Evolutionary conservation across 2,329 filamentous ascomycete species (phyloP).

Genomic region (Fusarium piperis): DNA sequence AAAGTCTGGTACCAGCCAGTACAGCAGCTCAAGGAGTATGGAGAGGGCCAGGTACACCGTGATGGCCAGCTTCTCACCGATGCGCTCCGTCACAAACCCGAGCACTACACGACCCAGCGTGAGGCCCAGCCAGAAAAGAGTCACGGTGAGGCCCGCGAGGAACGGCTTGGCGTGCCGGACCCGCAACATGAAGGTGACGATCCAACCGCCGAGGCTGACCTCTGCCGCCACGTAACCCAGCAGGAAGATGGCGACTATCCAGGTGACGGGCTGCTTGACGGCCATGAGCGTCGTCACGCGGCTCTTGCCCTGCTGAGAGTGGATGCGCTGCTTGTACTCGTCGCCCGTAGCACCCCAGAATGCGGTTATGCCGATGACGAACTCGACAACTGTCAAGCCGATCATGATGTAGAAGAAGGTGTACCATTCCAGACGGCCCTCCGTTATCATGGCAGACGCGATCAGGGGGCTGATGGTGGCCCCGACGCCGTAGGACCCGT

Average conservation of each 20-base stretch:
- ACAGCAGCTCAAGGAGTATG: slow-evolving; percentile 74
- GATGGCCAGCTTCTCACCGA: slow-evolving; percentile 77
- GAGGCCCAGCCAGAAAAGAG: slow-evolving; percentile 86
- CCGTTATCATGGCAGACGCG: slow-evolving; percentile 77
- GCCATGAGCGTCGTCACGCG: slow-evolving; percentile 58
- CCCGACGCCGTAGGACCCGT: slow-evolving; percentile 77
- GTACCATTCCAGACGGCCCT: slow-evolving; percentile 72
- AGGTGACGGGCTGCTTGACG: slow-evolving; percentile 67
- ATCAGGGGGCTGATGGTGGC: slow-evolving; percentile 75
- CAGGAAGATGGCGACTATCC: slow-evolving; percentile 79
- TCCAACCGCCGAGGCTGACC: slow-evolving; percentile 79
- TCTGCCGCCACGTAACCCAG: slow-evolving; percentile 84
- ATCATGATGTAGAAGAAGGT: slow-evolving; percentile 81
- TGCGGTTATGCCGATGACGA: slow-evolving; percentile 58
- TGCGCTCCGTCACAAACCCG: slow-evolving; percentile 77
- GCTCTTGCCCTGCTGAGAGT: slow-evolving; percentile 45
- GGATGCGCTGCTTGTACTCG: slow-evolving; percentile 56
- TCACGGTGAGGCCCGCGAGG: slow-evolving; percentile 77
- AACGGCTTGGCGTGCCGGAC: slow-evolving; percentile 76
- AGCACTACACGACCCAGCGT: slow-evolving; percentile 77
- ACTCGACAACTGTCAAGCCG: slow-evolving; percentile 64
- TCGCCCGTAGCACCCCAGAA: slow-evolving; percentile 73
- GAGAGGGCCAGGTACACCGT: slow-evolving; percentile 70
- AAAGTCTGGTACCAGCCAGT: slow-evolving; percentile 85
- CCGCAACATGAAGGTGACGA: slow-evolving; percentile 87